Percentiles rank a stretch among this genome's conserved stretches.
Conservation (phyloP, 2,329 filamentous ascomycete genomes). For the Macrophomina tecta region DNA sequence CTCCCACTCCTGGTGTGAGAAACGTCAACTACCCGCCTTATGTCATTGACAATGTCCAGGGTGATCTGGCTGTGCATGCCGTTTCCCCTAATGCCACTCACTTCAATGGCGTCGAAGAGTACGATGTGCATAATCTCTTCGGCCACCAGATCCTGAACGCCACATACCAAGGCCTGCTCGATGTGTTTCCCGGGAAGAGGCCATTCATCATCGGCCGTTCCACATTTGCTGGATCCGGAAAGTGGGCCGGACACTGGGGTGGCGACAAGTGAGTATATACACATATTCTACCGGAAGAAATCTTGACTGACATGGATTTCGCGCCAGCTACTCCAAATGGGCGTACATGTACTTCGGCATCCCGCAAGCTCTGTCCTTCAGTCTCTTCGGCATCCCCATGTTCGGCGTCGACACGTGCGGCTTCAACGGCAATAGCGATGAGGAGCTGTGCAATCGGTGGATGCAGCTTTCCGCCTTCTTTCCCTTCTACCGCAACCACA, state of each 20-base stretch:
- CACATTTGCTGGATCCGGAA: constrained; percentile 78
- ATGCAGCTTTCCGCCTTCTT: constrained; percentile 77
- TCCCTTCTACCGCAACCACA: constrained; percentile 81
- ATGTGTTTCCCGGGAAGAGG: constrained; percentile 69
- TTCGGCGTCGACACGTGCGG: constrained; percentile 69
- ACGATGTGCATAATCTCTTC: constrained; percentile 83
- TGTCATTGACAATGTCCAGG: constrained; percentile 74
- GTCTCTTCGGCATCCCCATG: constrained; percentile 78
- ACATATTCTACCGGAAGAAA: neutral
- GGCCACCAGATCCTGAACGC: constrained; percentile 78
- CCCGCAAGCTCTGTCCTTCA: constrained; percentile 76
- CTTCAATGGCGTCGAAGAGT: constrained; percentile 73
- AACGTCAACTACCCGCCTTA: constrained; percentile 79
- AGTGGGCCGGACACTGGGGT: constrained; percentile 82
- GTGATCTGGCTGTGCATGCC: constrained; percentile 74
- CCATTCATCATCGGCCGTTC: constrained; percentile 86
- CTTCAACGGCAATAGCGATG: constrained; percentile 70
- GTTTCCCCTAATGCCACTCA: constrained; percentile 80
- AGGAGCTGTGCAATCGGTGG: constrained; percentile 76
- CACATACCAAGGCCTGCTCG: constrained; percentile 73
- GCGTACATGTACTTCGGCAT: constrained; percentile 78
- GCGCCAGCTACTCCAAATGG: constrained; percentile 62
- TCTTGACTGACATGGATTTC: neutral
- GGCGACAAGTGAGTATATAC: constrained; percentile 61
- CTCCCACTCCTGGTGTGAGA: constrained; percentile 66